These are phyloP conservation scores for Pichia sp. DNA, from an alignment of 1,139 yeast species.

Conservation along the genomic window DNA sequence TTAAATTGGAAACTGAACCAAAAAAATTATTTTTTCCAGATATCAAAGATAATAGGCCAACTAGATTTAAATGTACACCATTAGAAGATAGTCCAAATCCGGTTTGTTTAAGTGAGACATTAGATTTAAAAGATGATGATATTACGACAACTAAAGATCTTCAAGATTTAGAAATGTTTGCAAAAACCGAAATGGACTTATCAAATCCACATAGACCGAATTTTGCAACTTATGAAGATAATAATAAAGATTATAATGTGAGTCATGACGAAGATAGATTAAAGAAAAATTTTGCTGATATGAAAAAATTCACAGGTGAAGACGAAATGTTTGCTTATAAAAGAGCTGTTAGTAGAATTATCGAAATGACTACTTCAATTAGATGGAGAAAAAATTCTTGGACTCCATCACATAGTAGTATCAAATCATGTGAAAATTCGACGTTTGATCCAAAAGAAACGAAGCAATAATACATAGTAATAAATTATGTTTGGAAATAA, in stretches of 20 bases:
- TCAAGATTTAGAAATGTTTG: slow-evolving; percentile 64
- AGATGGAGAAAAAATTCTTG: slow-evolving; percentile 48
- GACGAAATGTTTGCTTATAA: slow-evolving; percentile 73
- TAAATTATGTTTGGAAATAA: too few species aligned
- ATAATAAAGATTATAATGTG: slow-evolving; percentile 23
- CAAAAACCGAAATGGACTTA: slow-evolving; percentile 55
- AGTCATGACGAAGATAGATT: slow-evolving; percentile 12
- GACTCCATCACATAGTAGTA: slow-evolving; percentile 47
- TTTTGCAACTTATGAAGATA: slow-evolving; percentile 51
- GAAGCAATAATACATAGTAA: too few species aligned
- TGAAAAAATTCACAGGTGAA: slow-evolving; percentile 64
- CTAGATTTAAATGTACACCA: slow-evolving; percentile 19
- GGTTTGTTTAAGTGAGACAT: slow-evolving; percentile 6
- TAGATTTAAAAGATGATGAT: too few species aligned
- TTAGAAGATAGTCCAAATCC: slow-evolving; percentile 18
- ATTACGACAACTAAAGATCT: slow-evolving; percentile 6
- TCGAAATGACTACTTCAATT: slow-evolving; percentile 58
- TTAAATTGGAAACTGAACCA: slow-evolving; percentile 45
- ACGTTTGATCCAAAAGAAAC: neutral
- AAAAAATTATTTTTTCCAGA: slow-evolving; percentile 58
- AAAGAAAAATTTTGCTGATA: slow-evolving; percentile 39
- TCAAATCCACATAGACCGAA: slow-evolving; percentile 66
- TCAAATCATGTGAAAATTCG: slow-evolving; percentile 59
- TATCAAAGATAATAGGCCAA: slow-evolving; percentile 1
- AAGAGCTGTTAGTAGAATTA: slow-evolving; percentile 61